Conservation (phyloP, 2,329 filamentous ascomycete genomes). For the Eutypella sp. region DNA sequence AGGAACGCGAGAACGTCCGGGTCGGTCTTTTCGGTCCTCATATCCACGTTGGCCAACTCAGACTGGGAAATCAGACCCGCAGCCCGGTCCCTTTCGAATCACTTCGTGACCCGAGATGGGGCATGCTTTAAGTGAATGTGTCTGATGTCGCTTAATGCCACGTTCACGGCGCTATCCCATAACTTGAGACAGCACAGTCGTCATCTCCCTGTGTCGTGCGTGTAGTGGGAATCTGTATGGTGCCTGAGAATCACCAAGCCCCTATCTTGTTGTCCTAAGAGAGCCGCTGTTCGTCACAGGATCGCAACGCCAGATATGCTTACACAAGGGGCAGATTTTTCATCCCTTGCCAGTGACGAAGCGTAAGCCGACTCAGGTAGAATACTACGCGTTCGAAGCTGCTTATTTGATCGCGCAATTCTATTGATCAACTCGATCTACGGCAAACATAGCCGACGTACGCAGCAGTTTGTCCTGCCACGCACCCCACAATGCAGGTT, state of each 20-base stretch:
- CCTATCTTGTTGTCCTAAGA: neutral
- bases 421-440: constrained; percentile 8
- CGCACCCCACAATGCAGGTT: constrained; percentile 20
- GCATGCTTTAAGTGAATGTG: neutral
- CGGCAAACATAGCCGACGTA: constrained; percentile 4
- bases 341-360: neutral
- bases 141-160: neutral
- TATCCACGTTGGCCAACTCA: neutral
- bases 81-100: neutral
- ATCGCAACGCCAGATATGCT: neutral
- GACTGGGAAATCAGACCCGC: neutral
- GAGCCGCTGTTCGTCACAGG: neutral
- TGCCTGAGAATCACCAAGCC: no score
- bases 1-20: constrained; percentile 3
- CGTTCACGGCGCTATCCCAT: neutral
- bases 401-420: constrained; percentile 6
- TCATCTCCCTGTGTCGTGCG: neutral
- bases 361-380: neutral
- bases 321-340: neutral
- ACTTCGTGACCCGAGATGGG: neutral
- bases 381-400: constrained; percentile 6
- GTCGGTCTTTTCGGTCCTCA: constrained; percentile 6
- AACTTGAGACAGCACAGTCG: neutral
- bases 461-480: constrained; percentile 14
- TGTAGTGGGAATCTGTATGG: neutral